Evolutionary conservation across 495 filamentous ascomycete species (phyloP).

Genomic region (Clohesyomyces aquaticus): DNA sequence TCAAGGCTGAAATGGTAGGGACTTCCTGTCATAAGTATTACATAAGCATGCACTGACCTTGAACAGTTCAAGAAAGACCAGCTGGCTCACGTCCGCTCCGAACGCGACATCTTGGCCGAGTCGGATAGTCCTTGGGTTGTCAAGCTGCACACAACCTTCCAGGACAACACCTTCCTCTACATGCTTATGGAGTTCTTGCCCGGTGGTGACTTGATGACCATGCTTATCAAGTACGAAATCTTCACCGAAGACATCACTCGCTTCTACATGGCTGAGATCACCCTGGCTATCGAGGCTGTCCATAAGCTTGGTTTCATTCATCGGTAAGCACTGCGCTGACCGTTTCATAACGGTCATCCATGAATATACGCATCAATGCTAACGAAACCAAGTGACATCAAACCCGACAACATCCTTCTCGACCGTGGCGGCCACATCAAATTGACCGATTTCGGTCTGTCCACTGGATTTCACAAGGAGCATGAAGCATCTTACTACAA

Average conservation of each 20-base stretch:
- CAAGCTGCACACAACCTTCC: conserved; percentile 96
- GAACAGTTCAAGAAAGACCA: conserved; percentile 91
- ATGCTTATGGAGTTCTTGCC: conserved; percentile 99
- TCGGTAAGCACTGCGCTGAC: conserved; percentile 62
- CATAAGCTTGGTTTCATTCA: conserved; percentile 98
- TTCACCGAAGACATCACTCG: conserved; percentile 98
- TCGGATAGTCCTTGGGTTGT: conserved; percentile 99
- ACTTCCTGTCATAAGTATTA: not conserved
- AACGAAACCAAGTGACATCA: conserved; percentile 76
- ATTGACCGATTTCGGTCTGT: conserved; percentile 96
- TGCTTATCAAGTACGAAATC: conserved; percentile 99
- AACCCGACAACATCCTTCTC: conserved; percentile 97
- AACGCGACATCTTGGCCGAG: conserved; percentile 96
- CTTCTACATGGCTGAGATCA: conserved; percentile 99
- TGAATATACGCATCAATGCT: conserved; percentile 10
- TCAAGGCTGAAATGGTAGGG: conserved; percentile 92
- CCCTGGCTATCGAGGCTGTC: conserved; percentile 95
- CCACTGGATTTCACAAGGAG: conserved; percentile 95
- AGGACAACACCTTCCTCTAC: conserved; percentile 93
- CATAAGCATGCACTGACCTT: conserved; percentile 14
- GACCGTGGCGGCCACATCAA: conserved; percentile 97
- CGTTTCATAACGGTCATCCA: not conserved
- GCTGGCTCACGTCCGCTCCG: conserved; percentile 95
- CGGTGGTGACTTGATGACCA: conserved; percentile 98
- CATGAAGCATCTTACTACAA: conserved; percentile 99